Conservation (phyloP, 2,329 filamentous ascomycete species). For the Lecanicillium sp. region DNA sequence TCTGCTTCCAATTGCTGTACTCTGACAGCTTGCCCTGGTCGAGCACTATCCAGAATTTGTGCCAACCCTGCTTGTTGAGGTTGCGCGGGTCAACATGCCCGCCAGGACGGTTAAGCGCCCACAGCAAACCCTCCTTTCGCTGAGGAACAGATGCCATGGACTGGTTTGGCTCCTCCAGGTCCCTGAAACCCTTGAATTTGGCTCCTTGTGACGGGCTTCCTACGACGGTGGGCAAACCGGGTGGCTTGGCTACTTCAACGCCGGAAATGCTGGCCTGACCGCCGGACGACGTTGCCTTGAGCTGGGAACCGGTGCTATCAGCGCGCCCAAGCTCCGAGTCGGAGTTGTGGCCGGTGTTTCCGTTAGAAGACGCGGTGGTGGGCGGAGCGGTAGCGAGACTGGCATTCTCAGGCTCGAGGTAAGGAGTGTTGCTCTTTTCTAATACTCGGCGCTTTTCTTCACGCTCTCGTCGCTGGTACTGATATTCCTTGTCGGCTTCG, state of each 20-base stretch:
- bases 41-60: constrained; percentile 99
- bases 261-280: constrained; percentile 29
- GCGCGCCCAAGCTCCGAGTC: constrained; percentile 67
- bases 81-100: constrained; percentile 94
- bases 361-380: constrained; percentile 33
- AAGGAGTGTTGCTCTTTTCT: constrained; percentile 77
- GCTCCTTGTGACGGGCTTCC: constrained; percentile 47
- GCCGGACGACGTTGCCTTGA: constrained; percentile 47
- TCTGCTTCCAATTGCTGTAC: constrained; percentile 99
- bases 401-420: constrained; percentile 61
- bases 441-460: constrained; percentile 88
- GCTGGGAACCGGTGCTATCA: constrained; percentile 67
- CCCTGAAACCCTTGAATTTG: constrained; percentile 86
- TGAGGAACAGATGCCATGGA: constrained; percentile 49
- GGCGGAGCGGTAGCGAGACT: constrained; percentile 33
- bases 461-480: constrained; percentile 87
- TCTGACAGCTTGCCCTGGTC: constrained; percentile 96
- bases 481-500: constrained; percentile 92
- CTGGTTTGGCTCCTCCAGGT: constrained; percentile 79
- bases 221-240: constrained; percentile 44
- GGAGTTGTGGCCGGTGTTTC: constrained; percentile 43
- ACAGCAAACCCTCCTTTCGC: constrained; percentile 88
- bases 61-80: constrained; percentile 96
- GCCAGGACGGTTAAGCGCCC: constrained; percentile 87
- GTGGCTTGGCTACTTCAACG: constrained; percentile 49